Conservation (phyloP, 352 stramenopile species). For the Globisporangium echinulatum region DNA sequence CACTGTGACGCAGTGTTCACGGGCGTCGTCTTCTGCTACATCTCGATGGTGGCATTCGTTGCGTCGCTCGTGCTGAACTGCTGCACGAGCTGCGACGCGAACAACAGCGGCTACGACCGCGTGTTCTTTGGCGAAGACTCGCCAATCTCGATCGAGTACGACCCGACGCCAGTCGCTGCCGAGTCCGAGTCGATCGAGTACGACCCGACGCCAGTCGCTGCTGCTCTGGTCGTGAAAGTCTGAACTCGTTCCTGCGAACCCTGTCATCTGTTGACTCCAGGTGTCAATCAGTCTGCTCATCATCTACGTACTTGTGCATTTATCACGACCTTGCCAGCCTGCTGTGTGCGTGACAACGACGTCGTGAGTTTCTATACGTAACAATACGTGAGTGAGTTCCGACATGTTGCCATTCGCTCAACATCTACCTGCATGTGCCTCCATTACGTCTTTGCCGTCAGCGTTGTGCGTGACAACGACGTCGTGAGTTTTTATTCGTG, state of each 20-base stretch:
- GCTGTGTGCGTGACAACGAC: no score
- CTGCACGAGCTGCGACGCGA: conserved; percentile 1
- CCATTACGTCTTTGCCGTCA: no score
- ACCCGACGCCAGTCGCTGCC: conserved; percentile 6
- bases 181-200: neutral
- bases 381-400: no score
- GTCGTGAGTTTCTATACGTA: no score
- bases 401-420: no score
- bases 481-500: no score
- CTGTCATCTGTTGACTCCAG: no score
- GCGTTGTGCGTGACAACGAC: no score
- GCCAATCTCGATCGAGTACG: conserved; percentile 12
- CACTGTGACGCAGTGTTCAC: conserved; percentile 4
- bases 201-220: neutral
- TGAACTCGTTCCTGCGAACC: neutral
- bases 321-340: no score
- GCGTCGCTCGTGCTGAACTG: conserved; percentile 10
- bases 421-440: no score
- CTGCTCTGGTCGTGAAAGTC: conserved; percentile 2
- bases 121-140: conserved; percentile 12
- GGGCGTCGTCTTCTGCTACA: conserved; percentile 7
- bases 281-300: no score
- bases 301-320: no score
- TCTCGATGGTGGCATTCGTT: conserved; percentile 4
- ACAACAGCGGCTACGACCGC: conserved; percentile 8